Evolutionary conservation across 148 eudicot genomes (phyloP), one percentile per base, ranked within the genome.

Genomic region (Amaranthus cruentus): DNA sequence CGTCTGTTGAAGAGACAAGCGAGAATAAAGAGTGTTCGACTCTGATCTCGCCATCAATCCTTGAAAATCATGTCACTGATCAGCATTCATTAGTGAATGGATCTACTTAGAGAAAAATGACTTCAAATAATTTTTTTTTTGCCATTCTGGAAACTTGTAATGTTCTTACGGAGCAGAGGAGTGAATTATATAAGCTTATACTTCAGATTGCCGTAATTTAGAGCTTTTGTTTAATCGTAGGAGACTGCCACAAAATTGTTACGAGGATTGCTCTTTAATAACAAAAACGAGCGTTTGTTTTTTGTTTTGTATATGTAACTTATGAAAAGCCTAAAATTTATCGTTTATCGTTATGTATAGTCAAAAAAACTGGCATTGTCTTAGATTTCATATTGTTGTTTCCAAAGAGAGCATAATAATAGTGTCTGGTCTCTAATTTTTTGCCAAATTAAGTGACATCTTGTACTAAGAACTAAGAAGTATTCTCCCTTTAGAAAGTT

Each of bases 41-140:
- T 14, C 28, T 68, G 46, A 59, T 62, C 18, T 65, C 79, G 5
- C 46, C 72, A 18, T 15, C 60, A 56, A 11, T 58, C 44, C 60
- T 71, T 42, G 71, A 63, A 38, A 71, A 79, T 44, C 62, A 66
- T 46, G 54, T 58, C 21, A 49, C 65, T 11, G 71, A 65, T 12
- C 68, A 52, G 75, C 59, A 70, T 38, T 15, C 50, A 12, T 50
- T 46, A 12, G 47, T 43, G 48, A 80, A 75, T 42, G 79, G 79
- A 44, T 52, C n/a, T 18, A 3, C 56, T 56, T 50, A 8, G 38
- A 18, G 56, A 49, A 10, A 67, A 47, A n/a, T 14, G 8, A 9
- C 49, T 67, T 50, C 56, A 67, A 5, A 13, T n/a, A 47, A 3
- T 0, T 6, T 28, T 28, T 60, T 60, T 60, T 60, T 6, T 15